Conservation (phyloP, 495 filamentous ascomycete species). For the Penicillium cosmopolitanum region DNA sequence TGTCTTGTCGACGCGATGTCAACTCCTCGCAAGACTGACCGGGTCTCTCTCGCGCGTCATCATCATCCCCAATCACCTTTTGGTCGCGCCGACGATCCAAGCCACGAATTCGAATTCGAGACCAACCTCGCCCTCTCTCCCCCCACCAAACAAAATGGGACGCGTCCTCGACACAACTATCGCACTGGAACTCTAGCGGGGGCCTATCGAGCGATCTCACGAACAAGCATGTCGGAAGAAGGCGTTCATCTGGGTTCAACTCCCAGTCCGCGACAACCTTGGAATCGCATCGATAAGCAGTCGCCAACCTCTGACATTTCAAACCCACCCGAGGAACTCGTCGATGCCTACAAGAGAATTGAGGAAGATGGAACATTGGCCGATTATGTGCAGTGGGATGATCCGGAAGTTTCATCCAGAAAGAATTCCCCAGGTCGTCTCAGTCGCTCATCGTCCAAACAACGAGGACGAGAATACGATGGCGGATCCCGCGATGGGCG, state of each 20-base stretch:
- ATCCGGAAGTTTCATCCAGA: slow-evolving; percentile 22
- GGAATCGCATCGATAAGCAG: slow-evolving; percentile 13
- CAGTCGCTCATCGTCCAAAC: slow-evolving; percentile 34
- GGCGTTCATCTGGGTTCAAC: slow-evolving; percentile 21
- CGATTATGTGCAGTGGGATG: slow-evolving; percentile 37
- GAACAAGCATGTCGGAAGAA: slow-evolving; percentile 29
- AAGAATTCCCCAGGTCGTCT: slow-evolving; percentile 20
- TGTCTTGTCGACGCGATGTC: slow-evolving; percentile 17
- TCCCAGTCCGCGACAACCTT: slow-evolving; percentile 25
- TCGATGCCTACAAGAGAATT: slow-evolving; percentile 50
- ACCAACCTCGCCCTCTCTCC: slow-evolving; percentile 33
- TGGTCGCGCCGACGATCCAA: slow-evolving; percentile 35
- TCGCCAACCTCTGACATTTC: slow-evolving; percentile 35
- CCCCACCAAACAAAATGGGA: slow-evolving; percentile 32
- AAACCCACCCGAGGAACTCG: slow-evolving; percentile 47
- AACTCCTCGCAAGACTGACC: slow-evolving; percentile 22
- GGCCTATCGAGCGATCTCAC: slow-evolving; percentile 38
- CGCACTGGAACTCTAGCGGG: slow-evolving; percentile 44
- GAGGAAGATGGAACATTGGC: slow-evolving; percentile 47
- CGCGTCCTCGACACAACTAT: slow-evolving; percentile 35
- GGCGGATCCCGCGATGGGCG: slow-evolving; percentile 16
- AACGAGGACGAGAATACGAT: slow-evolving; percentile 20
- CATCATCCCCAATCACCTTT: slow-evolving; percentile 40
- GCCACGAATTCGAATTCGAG: slow-evolving; percentile 35
- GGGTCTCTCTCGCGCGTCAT: slow-evolving; percentile 30